Percentiles rank a stretch among this genome's conserved stretches.
phyloP scores from a whole-genome alignment of 2,329 filamentous ascomycete species.

The Colletotrichum orbiculare region DNA sequence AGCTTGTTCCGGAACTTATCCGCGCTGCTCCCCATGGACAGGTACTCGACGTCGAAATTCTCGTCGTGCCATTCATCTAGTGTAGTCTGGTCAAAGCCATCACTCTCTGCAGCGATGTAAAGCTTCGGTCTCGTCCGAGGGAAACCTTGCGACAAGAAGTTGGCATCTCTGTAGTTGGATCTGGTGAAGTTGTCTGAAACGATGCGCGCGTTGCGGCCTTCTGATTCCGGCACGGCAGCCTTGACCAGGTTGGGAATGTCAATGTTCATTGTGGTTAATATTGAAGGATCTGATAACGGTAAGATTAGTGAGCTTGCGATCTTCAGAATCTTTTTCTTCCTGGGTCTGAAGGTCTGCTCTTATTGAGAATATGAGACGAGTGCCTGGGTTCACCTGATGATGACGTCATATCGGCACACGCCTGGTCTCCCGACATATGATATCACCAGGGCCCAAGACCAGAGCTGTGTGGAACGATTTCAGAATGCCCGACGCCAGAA shows the following conservation, averaged over 20 bases:
- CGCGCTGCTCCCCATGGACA: slow-evolving; percentile 50
- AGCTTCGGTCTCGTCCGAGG: slow-evolving; percentile 50
- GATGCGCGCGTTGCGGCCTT: slow-evolving; percentile 46
- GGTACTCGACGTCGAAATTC: slow-evolving; percentile 55
- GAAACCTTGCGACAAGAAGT: slow-evolving; percentile 55
- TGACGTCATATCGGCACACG: slow-evolving; percentile 13
- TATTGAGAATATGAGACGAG: slow-evolving; percentile 8
- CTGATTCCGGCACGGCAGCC: slow-evolving; percentile 44
- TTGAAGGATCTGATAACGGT: background rate
- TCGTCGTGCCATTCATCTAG: slow-evolving; percentile 54
- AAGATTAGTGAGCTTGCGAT: background rate
- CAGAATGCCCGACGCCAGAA: background rate
- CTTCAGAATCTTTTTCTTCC: rapidly evolving
- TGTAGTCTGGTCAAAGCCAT: slow-evolving; percentile 53
- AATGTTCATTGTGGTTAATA: slow-evolving; percentile 39
- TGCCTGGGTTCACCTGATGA: slow-evolving; percentile 6
- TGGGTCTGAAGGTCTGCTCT: no score
- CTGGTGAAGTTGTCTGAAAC: slow-evolving; percentile 45
- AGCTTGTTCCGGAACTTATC: slow-evolving; percentile 50
- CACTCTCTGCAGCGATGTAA: slow-evolving; percentile 55
- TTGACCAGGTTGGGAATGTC: slow-evolving; percentile 46
- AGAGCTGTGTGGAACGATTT: background rate
- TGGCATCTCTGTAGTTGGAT: slow-evolving; percentile 52
- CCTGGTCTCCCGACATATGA: slow-evolving; percentile 16
- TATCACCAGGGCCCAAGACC: slow-evolving; percentile 14